phyloP scores from a whole-genome alignment of 306 rosid genomes.

The Ceratonia siliqua region DNA sequence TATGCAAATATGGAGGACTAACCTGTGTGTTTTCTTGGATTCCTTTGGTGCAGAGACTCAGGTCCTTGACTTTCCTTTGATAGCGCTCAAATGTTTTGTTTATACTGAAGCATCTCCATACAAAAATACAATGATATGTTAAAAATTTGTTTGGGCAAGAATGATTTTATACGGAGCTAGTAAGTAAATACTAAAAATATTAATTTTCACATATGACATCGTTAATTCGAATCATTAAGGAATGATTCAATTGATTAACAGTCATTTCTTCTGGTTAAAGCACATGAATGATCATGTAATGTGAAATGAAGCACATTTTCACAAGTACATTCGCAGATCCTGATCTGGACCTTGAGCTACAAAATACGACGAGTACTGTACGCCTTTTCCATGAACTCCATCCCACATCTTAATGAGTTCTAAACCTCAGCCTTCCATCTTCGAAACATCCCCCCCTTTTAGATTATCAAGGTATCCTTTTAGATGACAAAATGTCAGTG shows the following conservation, averaged over 20 bases:
- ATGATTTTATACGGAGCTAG: background rate
- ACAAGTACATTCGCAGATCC: background rate
- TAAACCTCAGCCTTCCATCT: background rate
- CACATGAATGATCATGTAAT: too few species aligned
- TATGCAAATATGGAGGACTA: constrained; percentile 9
- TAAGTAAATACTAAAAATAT: too few species aligned
- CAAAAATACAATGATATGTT: background rate
- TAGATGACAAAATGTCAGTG: background rate
- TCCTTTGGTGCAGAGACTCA: constrained; percentile 31
- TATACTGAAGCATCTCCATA: constrained; percentile 61
- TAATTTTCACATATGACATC: background rate
- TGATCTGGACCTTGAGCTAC: background rate
- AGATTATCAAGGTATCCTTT: background rate
- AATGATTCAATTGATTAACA: background rate
- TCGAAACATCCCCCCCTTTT: background rate
- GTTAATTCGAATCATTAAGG: background rate
- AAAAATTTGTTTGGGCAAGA: constrained; percentile 20
- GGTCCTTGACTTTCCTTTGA: constrained; percentile 58
- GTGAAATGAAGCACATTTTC: constrained; percentile 3
- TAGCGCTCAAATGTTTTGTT: constrained; percentile 80
- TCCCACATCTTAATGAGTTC: background rate
- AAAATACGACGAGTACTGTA: background rate
- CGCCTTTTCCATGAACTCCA: background rate
- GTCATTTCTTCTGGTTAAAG: background rate
- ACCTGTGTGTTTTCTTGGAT: constrained; percentile 60